Evolutionary conservation across 164 flowering plant genomes (phyloP).

Genomic region (Vitis riparia): DNA sequence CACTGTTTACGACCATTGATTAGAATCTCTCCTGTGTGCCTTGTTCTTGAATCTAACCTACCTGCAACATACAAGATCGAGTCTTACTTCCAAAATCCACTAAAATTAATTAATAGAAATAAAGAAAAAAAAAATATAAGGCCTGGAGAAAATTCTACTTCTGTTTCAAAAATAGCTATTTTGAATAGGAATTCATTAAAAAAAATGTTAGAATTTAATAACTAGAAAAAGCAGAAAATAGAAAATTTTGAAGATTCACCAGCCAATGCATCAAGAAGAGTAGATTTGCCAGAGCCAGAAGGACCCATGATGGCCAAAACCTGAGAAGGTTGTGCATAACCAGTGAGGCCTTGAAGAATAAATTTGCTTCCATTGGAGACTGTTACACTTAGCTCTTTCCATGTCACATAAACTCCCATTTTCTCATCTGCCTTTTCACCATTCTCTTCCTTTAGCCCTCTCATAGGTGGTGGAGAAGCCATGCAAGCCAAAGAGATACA

Average conservation of each 20-base stretch:
- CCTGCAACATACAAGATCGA: constrained; percentile 23
- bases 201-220: too few relatives aligned
- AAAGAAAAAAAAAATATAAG: too few relatives aligned
- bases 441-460: background rate
- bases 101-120: too few relatives aligned
- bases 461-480: too few relatives aligned
- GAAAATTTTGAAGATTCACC: background rate
- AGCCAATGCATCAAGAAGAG: constrained; percentile 14
- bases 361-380: constrained; percentile 1
- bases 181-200: too few relatives aligned
- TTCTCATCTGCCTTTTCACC: background rate
- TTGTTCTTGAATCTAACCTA: constrained; percentile 29
- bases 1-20: constrained; percentile 38
- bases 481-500: too few relatives aligned
- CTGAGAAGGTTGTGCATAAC: constrained; percentile 6
- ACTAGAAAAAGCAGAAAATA: background rate
- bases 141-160: too few relatives aligned
- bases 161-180: too few relatives aligned
- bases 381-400: constrained; percentile 11
- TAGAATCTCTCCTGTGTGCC: constrained; percentile 39
- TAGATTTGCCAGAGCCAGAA: constrained; percentile 11
- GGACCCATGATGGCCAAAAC: constrained; percentile 11
- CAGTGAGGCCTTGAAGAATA: constrained; percentile 7
- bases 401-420: background rate
- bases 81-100: too few relatives aligned